Evolutionary conservation across 495 filamentous ascomycete genomes (phyloP).

Genomic region (Neurospora terricola): DNA sequence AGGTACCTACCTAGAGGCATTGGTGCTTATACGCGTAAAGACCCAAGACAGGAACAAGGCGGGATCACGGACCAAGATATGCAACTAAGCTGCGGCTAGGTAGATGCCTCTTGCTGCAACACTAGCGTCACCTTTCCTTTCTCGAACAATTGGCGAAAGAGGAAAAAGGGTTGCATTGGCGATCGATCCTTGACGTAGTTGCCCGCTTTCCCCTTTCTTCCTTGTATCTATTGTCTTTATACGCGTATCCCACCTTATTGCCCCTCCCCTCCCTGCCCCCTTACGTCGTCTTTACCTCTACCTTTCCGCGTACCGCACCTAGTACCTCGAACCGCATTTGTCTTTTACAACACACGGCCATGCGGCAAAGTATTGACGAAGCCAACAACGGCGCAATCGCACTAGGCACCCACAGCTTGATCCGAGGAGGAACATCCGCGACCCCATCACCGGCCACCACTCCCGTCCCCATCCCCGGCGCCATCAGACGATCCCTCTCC

Average conservation of each 20-base stretch:
- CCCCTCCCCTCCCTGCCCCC: neutral
- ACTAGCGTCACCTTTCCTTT: neutral
- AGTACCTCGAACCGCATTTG: constrained; percentile 2
- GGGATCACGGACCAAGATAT: neutral
- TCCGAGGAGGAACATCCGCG: neutral
- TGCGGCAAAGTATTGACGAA: neutral
- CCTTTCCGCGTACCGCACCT: neutral
- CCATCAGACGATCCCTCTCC: neutral
- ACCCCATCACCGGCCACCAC: neutral
- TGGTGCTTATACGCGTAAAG: neutral
- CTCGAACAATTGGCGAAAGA: neutral
- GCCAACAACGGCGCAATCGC: constrained; percentile 3
- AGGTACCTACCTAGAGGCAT: neutral
- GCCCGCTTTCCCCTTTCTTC: neutral
- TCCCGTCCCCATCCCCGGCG: neutral
- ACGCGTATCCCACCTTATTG: neutral
- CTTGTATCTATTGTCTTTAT: neutral
- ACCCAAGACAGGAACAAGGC: neutral
- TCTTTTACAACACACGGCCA: neutral
- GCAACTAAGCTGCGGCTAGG: neutral
- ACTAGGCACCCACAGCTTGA: constrained; percentile 7
- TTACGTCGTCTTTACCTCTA: constrained; percentile 1
- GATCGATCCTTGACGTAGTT: neutral
- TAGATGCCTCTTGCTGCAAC: neutral
- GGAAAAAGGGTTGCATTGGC: too few relatives aligned